A percentile compares a stretch with the other conserved stretches of the same genome.
phyloP scores from a whole-genome alignment of 148 eudicot genomes.

The Agrostemma githago region DNA sequence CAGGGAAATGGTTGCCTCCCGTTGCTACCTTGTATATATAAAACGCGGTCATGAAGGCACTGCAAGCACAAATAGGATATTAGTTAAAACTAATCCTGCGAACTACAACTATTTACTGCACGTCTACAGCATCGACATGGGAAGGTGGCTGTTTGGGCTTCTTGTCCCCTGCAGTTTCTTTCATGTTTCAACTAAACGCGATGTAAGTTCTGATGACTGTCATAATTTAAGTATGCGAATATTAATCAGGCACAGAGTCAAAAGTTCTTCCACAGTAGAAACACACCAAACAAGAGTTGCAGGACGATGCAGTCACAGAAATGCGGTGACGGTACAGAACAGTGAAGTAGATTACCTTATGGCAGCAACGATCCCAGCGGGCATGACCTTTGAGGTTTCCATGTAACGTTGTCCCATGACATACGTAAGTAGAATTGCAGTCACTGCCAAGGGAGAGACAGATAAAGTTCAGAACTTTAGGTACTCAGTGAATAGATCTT shows the following conservation, averaged over 20 bases:
- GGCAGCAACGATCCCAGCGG: conserved; percentile 84
- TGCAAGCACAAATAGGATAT: conserved; percentile 35
- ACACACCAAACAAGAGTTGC: not conserved
- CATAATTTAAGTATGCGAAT: too few species aligned
- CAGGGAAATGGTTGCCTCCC: conserved; percentile 74
- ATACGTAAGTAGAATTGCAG: conserved; percentile 66
- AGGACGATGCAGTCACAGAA: not conserved
- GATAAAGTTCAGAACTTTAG: conserved; percentile 19
- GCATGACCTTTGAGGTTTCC: conserved; percentile 90
- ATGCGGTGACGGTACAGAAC: conserved; percentile 1
- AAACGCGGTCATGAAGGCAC: conserved; percentile 78
- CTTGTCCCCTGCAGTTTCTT: too few species aligned
- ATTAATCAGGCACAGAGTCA: not conserved
- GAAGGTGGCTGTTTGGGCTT: not conserved
- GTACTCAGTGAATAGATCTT: not conserved
- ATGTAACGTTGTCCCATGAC: conserved; percentile 86
- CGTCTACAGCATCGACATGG: not conserved
- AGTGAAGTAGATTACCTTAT: conserved; percentile 52
- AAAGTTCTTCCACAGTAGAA: not conserved
- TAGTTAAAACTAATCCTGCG: conserved; percentile 13
- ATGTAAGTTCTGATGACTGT: too few species aligned
- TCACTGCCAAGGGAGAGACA: conserved; percentile 39
- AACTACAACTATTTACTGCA: not conserved
- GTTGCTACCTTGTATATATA: conserved; percentile 84
- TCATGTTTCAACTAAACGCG: too few species aligned